phyloP scores from a whole-genome alignment of 164 flowering plant species.

The Saururus chinensis region DNA sequence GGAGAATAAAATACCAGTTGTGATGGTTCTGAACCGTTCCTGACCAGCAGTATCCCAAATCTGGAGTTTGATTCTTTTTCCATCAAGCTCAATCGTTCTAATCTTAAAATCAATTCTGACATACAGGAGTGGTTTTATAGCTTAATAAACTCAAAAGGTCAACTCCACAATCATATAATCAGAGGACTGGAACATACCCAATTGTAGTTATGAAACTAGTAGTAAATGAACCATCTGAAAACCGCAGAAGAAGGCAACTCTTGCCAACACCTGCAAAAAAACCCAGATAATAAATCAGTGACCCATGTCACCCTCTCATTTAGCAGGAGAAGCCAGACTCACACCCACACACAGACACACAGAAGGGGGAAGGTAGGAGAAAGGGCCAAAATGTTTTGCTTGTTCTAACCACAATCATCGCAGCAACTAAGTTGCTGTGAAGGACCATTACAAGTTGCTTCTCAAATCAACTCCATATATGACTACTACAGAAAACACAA shows the following conservation, averaged over 20 bases:
- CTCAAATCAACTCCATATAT: no score
- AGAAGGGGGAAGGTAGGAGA: no score
- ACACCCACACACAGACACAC: not conserved
- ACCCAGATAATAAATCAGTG: not conserved
- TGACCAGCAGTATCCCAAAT: conserved; percentile 98
- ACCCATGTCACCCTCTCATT: no score
- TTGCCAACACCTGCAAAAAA: conserved; percentile 78
- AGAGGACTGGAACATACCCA: conserved; percentile 31
- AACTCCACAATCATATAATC: not conserved
- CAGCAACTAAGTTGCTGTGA: no score
- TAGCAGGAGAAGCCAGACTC: no score
- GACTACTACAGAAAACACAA: no score
- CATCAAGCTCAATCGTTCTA: conserved; percentile 81
- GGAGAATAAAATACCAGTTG: conserved; percentile 41
- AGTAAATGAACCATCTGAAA: conserved; percentile 86
- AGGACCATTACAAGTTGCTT: no score
- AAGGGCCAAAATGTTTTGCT: no score
- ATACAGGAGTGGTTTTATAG: not conserved
- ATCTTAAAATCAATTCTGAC: conserved; percentile 81
- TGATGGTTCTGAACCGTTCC: conserved; percentile 78
- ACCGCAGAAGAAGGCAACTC: conserved; percentile 88
- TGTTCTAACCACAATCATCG: no score
- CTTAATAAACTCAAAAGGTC: not conserved
- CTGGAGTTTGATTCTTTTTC: conserved; percentile 74
- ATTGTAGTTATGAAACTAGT: conserved; percentile 89